phyloP scores from a whole-genome alignment of 441 rosid species.

The Bruguiera hainesii region DNA sequence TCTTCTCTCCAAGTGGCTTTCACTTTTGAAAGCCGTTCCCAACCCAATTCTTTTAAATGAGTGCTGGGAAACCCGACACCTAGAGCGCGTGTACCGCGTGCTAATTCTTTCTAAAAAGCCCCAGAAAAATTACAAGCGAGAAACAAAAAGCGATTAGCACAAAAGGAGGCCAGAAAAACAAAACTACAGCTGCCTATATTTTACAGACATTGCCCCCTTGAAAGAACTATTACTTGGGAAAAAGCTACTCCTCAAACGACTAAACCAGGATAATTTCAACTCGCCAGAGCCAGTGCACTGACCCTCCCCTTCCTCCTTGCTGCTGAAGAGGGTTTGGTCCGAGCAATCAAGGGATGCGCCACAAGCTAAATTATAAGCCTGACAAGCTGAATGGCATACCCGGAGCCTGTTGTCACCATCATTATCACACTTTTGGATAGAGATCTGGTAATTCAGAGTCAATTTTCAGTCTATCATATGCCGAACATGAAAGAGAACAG shows the following conservation, averaged over 20 bases:
- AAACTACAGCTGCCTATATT: constrained; percentile 52
- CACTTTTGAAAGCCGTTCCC: constrained; percentile 41
- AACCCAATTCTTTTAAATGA: constrained; percentile 28
- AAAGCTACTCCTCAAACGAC: constrained; percentile 43
- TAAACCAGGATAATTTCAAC: constrained; percentile 48
- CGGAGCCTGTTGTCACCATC: constrained; percentile 97
- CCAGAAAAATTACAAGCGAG: constrained; percentile 46
- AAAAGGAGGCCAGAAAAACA: neutral
- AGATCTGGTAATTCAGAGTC: constrained; percentile 49
- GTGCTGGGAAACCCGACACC: constrained; percentile 32
- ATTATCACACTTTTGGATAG: constrained; percentile 89
- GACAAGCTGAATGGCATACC: constrained; percentile 93
- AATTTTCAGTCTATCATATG: neutral
- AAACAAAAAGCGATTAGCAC: neutral
- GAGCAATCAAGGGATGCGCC: constrained; percentile 97
- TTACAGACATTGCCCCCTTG: constrained; percentile 42
- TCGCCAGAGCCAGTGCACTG: constrained; percentile 90
- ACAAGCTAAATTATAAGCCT: constrained; percentile 86
- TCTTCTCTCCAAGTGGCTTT: constrained; percentile 49
- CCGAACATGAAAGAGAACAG: neutral
- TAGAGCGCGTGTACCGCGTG: constrained; percentile 25
- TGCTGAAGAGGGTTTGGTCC: constrained; percentile 94
- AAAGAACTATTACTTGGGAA: constrained; percentile 36
- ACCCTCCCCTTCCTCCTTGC: constrained; percentile 62
- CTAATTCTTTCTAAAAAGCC: constrained; percentile 41